These are phyloP conservation scores for Takakia lepidozioides DNA, from an alignment of 225 moss, liverwort and hornwort species.

Conservation along the genomic window DNA sequence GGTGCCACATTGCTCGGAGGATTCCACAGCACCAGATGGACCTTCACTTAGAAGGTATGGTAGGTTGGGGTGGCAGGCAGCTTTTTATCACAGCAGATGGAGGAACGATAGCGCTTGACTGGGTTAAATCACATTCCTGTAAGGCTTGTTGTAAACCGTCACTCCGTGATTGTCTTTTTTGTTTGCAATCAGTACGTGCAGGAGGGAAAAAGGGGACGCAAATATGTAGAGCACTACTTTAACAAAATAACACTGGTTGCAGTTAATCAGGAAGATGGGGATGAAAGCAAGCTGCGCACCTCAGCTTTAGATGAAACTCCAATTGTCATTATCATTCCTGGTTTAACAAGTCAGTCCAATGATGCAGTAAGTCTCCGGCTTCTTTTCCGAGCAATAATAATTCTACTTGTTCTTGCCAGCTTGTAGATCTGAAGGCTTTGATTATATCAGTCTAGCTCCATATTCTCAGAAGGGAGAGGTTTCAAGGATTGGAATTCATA, in stretches of 20 bases:
- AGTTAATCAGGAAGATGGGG: conserved; percentile 26
- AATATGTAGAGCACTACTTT: no score
- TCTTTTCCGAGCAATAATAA: neutral
- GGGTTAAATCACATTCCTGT: conserved; percentile 53
- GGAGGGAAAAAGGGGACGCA: no score
- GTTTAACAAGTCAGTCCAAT: conserved; percentile 75
- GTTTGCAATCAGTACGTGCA: conserved; percentile 7
- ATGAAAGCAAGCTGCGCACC: conserved; percentile 11
- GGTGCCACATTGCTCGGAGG: no score
- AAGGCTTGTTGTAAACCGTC: conserved; percentile 13
- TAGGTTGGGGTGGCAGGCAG: conserved; percentile 35
- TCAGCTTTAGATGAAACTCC: conserved; percentile 62
- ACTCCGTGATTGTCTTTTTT: neutral
- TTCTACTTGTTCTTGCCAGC: neutral
- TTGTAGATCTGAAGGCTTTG: neutral
- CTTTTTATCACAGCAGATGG: conserved; percentile 75
- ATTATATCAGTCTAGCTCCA: neutral
- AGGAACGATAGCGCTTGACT: conserved; percentile 86
- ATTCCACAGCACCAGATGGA: neutral
- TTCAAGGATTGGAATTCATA: neutral
- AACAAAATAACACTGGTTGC: no score
- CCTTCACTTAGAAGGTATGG: neutral
- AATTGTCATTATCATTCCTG: conserved; percentile 64
- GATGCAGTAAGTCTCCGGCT: conserved; percentile 39
- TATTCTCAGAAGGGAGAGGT: neutral